Evolutionary conservation across 768 basidiomycete genomes (phyloP).

Genomic region (Suillus subalutaceus): DNA sequence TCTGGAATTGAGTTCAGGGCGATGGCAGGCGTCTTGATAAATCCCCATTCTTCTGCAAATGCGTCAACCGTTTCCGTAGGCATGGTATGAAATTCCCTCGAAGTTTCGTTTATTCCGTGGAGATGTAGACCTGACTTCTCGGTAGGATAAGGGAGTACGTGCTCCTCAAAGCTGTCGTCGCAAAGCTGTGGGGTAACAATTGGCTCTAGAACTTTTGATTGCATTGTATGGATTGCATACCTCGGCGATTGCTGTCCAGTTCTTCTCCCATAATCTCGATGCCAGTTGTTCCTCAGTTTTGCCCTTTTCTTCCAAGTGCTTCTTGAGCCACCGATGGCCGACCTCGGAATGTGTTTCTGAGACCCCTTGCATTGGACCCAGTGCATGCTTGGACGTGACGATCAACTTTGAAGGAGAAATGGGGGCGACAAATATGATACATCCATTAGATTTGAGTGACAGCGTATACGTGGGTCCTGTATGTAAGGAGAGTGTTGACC

Average conservation of each 20-base stretch:
- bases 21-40: constrained; percentile 74
- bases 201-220: background rate
- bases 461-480: background rate
- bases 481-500: background rate
- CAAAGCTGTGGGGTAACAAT: constrained; percentile 65
- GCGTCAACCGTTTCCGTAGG: constrained; percentile 57
- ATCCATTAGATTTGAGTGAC: constrained; percentile 1
- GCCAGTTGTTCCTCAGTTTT: constrained; percentile 80
- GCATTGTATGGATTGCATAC: constrained; percentile 43
- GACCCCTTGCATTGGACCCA: constrained; percentile 57
- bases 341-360: constrained; percentile 73
- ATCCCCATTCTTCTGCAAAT: constrained; percentile 91
- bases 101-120: background rate
- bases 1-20: constrained; percentile 60
- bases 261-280: constrained; percentile 69
- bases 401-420: constrained; percentile 60
- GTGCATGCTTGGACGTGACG: constrained; percentile 90
- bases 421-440: background rate
- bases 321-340: constrained; percentile 82
- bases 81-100: background rate
- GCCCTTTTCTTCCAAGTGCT: constrained; percentile 62
- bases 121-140: background rate
- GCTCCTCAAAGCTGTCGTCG: constrained; percentile 61
- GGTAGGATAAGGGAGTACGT: background rate
- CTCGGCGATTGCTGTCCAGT: constrained; percentile 92